Conservation (phyloP, 1,139 yeast species). For the Scheffersomyces titani region DNA sequence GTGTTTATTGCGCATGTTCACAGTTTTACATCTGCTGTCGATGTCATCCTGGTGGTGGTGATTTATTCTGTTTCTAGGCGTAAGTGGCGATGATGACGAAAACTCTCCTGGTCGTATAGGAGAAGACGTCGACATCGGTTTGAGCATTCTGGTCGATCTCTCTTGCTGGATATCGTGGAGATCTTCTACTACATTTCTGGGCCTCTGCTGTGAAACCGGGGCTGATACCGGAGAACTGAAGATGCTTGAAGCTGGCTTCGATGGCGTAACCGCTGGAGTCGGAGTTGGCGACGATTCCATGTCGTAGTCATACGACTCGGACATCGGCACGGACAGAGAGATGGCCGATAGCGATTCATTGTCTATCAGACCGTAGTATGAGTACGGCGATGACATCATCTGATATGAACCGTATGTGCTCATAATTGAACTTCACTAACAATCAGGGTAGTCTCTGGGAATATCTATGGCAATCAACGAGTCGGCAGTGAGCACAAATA, state of each 20-base stretch:
- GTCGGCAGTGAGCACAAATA: background rate
- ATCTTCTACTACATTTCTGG: constrained; percentile 8
- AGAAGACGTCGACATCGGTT: constrained; percentile 3
- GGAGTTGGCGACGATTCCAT: background rate
- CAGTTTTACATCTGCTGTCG: constrained; percentile 1
- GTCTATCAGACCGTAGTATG: background rate
- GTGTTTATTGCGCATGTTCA: constrained; percentile 28
- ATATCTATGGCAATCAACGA: background rate
- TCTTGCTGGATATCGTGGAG: constrained; percentile 10
- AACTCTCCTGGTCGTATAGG: background rate
- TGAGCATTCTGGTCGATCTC: constrained; percentile 6
- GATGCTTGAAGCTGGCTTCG: background rate
- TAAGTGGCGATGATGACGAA: background rate
- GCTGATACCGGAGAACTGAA: background rate
- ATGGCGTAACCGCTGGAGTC: background rate
- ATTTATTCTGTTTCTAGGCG: background rate
- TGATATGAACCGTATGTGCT: background rate
- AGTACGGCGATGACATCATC: background rate
- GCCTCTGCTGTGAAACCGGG: background rate
- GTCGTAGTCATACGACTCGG: background rate
- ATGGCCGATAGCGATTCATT: background rate
- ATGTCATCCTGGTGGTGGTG: background rate
- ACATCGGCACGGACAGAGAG: background rate
- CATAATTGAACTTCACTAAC: background rate
- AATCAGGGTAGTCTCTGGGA: background rate